Conservation (phyloP, 2,329 filamentous ascomycete species). For the Xylariaceae sp. region DNA sequence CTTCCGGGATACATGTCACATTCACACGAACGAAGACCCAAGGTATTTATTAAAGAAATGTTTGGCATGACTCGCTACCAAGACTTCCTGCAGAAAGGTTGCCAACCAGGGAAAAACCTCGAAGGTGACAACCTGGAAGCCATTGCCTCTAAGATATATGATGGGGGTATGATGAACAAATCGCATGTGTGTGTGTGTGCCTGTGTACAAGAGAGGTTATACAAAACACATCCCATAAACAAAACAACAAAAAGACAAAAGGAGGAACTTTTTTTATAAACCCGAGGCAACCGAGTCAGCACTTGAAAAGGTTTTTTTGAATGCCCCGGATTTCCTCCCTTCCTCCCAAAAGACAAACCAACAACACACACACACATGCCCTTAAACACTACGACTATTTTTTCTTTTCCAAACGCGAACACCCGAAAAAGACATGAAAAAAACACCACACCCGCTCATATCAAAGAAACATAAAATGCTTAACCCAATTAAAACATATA, state of each 20-base stretch:
- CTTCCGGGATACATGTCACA: neutral
- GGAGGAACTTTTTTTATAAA: too few relatives aligned
- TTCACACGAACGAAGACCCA: neutral
- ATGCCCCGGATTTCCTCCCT: neutral
- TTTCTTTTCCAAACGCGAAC: neutral
- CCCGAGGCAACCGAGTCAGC: too few relatives aligned
- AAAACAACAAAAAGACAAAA: neutral
- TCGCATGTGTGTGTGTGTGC: too few relatives aligned
- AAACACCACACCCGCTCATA: neutral
- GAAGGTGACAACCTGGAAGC: slow-evolving; percentile 2
- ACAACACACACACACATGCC: neutral
- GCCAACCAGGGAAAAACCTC: slow-evolving; percentile 2
- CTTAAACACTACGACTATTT: neutral
- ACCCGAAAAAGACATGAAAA: neutral
- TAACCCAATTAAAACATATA: neutral
- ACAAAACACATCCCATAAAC: too few relatives aligned
- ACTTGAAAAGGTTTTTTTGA: too few relatives aligned
- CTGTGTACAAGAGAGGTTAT: too few relatives aligned
- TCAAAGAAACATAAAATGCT: neutral
- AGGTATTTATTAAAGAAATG: neutral
- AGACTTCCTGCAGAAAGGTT: neutral
- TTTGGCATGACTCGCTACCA: neutral
- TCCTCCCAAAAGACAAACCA: neutral
- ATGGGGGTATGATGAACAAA: too few relatives aligned
- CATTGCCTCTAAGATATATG: neutral